phyloP scores from a whole-genome alignment of 177 flowering plant species.

The Vitis hybrid region DNA sequence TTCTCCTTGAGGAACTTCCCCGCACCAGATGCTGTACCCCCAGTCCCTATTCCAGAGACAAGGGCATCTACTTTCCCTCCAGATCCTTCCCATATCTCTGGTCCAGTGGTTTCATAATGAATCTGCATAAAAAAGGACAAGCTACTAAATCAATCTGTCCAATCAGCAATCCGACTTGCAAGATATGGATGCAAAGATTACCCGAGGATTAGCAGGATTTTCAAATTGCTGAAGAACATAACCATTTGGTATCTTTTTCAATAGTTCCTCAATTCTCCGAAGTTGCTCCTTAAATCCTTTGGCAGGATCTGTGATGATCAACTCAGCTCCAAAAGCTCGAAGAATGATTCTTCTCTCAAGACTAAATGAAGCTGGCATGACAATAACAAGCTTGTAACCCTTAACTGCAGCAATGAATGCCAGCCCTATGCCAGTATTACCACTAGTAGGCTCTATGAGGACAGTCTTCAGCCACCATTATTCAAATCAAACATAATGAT shows the following conservation, averaged over 20 bases:
- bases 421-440: constrained; percentile 50
- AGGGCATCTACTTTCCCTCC: constrained; percentile 60
- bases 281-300: constrained; percentile 42
- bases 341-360: constrained; percentile 48
- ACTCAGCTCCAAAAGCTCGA: constrained; percentile 51
- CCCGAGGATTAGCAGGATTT: constrained; percentile 19
- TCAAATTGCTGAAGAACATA: constrained; percentile 43
- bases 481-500: too few relatives aligned
- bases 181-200: neutral
- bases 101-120: constrained; percentile 71
- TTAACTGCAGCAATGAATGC: constrained; percentile 57
- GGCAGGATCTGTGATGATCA: constrained; percentile 46
- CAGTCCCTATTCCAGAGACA: constrained; percentile 74
- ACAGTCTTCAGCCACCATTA: constrained; percentile 26
- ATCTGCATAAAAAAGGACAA: neutral
- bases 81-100: constrained; percentile 69
- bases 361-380: constrained; percentile 48
- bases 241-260: constrained; percentile 32
- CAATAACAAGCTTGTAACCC: constrained; percentile 39
- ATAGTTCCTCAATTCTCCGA: constrained; percentile 39
- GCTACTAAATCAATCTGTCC: neutral
- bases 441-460: constrained; percentile 46
- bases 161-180: neutral
- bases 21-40: constrained; percentile 66
- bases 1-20: constrained; percentile 61